Conservation (phyloP, 2,329 filamentous ascomycete genomes). For the Biscogniauxia sp. region DNA sequence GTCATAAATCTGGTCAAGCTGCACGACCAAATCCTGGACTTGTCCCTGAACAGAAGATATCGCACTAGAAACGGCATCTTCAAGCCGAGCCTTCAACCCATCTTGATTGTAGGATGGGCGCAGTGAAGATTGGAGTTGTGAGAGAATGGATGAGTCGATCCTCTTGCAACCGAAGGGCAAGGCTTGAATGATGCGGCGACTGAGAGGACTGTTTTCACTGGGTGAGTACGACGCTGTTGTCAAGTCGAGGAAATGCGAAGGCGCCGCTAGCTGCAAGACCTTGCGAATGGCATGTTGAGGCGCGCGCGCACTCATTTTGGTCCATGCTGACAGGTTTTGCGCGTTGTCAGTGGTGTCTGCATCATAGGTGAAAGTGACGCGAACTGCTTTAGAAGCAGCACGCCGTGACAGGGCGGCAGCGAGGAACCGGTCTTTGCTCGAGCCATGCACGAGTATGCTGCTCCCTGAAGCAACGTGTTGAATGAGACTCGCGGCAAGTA, state of each 20-base stretch:
- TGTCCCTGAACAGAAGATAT: background rate
- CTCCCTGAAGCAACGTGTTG: background rate
- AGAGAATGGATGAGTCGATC: background rate
- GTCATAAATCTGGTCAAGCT: conserved; percentile 1
- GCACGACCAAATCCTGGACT: conserved; percentile 3
- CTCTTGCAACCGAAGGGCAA: conserved; percentile 2
- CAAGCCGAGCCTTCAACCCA: background rate
- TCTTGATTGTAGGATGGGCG: conserved; percentile 1
- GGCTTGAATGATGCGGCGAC: background rate
- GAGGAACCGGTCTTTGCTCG: background rate
- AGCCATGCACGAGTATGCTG: background rate
- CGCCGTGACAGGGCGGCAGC: conserved; percentile 1
- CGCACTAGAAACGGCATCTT: conserved; percentile 2
- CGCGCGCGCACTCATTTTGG: too few species aligned
- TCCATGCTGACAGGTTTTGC: too few species aligned
- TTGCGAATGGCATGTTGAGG: conserved; percentile 1
- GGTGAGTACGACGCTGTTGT: background rate
- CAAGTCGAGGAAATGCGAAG: conserved; percentile 8
- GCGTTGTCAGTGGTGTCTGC: background rate
- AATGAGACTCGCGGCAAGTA: background rate
- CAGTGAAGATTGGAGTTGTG: conserved; percentile 3
- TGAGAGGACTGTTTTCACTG: background rate
- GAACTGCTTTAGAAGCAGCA: background rate
- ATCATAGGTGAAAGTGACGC: background rate
- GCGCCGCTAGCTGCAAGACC: background rate